Evolutionary conservation across 768 basidiomycete species (phyloP), one percentile per base, ranked within the genome.

Genomic region (Holtermannia corniformis): DNA sequence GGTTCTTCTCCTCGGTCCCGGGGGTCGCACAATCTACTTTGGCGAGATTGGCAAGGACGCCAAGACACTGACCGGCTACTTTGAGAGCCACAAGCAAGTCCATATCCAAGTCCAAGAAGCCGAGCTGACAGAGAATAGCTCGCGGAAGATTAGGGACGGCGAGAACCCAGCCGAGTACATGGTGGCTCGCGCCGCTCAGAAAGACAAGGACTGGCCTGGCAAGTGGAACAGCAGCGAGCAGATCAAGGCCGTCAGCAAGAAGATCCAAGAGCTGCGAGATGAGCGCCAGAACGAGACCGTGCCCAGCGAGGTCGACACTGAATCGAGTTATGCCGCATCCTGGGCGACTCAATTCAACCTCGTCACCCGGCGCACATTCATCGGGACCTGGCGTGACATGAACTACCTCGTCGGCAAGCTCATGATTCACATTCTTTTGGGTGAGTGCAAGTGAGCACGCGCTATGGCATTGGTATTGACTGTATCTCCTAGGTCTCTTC

Each of bases 141-240:
- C 79, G 81, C 42, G 84, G 84, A 23, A 81, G 77, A 4, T 76
- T 79, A 73, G 75, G 0, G 66, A 78, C 1, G 75, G 75, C 0
- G 86, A 82, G 64, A 91, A 91, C 62, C 86, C 87, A 0, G 79
- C 78, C 1, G 79, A 87, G 69, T 84, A 79, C 64, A 73, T 75
- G 65, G 64, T 71, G 7, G 85, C 75, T 81, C 48, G 73, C 75
- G 41, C 63, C 62, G 43, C 72, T 79, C 55, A 37, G 76, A 77
- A 51, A 57, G 64, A 13, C 74, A 74, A 12, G 82, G 76, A 0
- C 66, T 80, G 23, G 70, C 78, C 7, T 65, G 67, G 0, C 73
- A 74, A 2, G 54, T 73, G 5, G 75, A 75, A 25, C 74, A 76
- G 24, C 71, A 70, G 23, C 32, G 28, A 51, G 23, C 55, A 52